These are phyloP conservation scores for Asclepias syriaca DNA, from an alignment of 257 asterid species.

Conservation along the genomic window DNA sequence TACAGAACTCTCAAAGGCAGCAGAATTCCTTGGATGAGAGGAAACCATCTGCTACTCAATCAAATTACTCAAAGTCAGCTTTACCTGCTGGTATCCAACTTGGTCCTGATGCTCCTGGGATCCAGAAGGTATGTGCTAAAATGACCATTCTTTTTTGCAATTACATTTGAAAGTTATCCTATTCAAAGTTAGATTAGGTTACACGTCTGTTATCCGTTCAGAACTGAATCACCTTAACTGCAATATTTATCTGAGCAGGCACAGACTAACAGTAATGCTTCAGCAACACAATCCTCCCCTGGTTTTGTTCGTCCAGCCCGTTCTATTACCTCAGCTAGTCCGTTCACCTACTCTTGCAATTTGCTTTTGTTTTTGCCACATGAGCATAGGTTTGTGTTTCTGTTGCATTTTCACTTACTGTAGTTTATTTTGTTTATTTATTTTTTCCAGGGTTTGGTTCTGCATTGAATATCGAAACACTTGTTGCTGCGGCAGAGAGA, in stretches of 20 bases:
- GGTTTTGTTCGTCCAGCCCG: slow-evolving; percentile 63
- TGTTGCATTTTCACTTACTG: slow-evolving; percentile 11
- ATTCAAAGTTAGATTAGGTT: too few relatives aligned
- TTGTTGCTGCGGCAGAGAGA: slow-evolving; percentile 98
- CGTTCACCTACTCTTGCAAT: slow-evolving; percentile 11
- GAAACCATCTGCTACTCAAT: slow-evolving; percentile 38
- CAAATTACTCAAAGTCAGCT: slow-evolving; percentile 56
- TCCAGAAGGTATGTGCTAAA: slow-evolving; percentile 65
- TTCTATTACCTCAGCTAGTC: slow-evolving; percentile 67
- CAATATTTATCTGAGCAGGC: slow-evolving; percentile 35
- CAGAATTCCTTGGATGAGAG: slow-evolving; percentile 62
- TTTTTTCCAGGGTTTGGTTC: slow-evolving; percentile 76
- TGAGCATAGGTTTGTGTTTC: slow-evolving; percentile 3
- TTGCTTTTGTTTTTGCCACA: not conserved
- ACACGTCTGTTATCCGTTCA: not conserved
- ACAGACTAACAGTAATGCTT: slow-evolving; percentile 41
- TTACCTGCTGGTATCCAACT: slow-evolving; percentile 51
- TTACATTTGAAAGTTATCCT: not conserved
- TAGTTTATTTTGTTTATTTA: slow-evolving; percentile 8
- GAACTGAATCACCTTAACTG: slow-evolving; percentile 5
- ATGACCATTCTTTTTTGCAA: not conserved
- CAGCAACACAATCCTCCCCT: slow-evolving; percentile 48
- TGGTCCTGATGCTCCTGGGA: slow-evolving; percentile 42
- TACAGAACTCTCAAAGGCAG: slow-evolving; percentile 55
- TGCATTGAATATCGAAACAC: slow-evolving; percentile 92